Evolutionary conservation across 2,329 filamentous ascomycete genomes (phyloP).

Genomic region (Neurospora sp.): DNA sequence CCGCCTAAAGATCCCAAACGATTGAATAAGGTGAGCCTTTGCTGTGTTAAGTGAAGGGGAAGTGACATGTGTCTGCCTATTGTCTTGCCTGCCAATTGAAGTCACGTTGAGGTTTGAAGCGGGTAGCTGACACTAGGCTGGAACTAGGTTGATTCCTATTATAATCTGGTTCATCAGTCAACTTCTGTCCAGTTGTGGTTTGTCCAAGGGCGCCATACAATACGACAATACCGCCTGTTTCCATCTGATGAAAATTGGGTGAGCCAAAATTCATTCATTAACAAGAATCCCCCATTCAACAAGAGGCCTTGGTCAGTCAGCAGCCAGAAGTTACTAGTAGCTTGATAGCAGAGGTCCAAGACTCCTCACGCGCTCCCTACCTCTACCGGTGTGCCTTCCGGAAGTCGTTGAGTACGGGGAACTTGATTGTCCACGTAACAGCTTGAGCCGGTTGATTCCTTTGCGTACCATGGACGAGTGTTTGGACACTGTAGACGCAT

Average conservation of each 20-base stretch:
- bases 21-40: neutral
- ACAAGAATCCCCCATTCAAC: neutral
- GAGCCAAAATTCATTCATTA: neutral
- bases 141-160: neutral
- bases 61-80: neutral
- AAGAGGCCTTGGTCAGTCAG: neutral
- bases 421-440: neutral
- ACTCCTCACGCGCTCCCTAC: neutral
- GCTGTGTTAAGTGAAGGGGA: neutral
- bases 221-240: neutral
- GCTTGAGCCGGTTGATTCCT: neutral
- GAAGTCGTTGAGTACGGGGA: neutral
- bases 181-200: neutral
- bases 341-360: neutral
- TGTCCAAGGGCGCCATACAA: neutral
- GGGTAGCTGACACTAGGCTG: neutral
- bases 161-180: neutral
- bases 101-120: neutral
- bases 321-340: neutral
- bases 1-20: neutral
- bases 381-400: neutral
- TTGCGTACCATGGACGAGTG: neutral
- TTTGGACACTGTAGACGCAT: neutral
- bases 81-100: neutral
- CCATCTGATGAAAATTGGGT: neutral